A percentile compares a stretch with the other conserved stretches of the same genome.
Evolutionary conservation across 371 early-diverging fungal genomes (phyloP).

Genomic region (Batrachochytrium dendrobatidis): DNA sequence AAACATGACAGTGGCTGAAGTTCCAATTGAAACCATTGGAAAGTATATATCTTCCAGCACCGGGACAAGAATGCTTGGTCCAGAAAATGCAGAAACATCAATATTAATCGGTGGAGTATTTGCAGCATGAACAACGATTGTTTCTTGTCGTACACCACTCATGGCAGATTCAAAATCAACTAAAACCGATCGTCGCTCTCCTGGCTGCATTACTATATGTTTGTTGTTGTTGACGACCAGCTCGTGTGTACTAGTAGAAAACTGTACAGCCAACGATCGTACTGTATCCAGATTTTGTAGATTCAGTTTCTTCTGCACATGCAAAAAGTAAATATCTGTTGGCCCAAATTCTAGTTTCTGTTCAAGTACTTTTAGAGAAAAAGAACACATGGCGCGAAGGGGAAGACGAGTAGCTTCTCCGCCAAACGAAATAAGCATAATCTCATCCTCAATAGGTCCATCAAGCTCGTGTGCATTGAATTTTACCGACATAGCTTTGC

Average conservation of each 20-base stretch:
- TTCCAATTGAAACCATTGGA: conserved; percentile 16
- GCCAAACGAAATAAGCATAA: conserved; percentile 33
- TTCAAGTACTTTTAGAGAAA: conserved; percentile 30
- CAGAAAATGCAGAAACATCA: conserved; percentile 28
- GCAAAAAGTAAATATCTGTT: conserved; percentile 38
- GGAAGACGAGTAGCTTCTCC: conserved; percentile 24
- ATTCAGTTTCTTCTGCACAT: conserved; percentile 18
- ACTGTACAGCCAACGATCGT: conserved; percentile 18
- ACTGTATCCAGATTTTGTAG: conserved; percentile 23
- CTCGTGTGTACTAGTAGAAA: conserved; percentile 30
- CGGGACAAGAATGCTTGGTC: conserved; percentile 31
- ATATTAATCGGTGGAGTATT: conserved; percentile 14
- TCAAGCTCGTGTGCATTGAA: conserved; percentile 23
- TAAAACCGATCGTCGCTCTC: conserved; percentile 18
- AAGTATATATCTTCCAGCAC: conserved; percentile 32
- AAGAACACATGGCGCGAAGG: conserved; percentile 20
- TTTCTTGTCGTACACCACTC: conserved; percentile 33
- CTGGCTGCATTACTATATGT: no score
- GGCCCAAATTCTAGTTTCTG: conserved; percentile 43
- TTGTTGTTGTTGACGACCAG: conserved; percentile 29
- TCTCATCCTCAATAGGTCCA: conserved; percentile 11
- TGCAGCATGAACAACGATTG: conserved; percentile 26
- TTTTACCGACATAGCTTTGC: conserved; percentile 23
- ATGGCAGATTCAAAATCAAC: conserved; percentile 27
- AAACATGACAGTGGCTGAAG: conserved; percentile 16